A percentile compares a stretch with the other conserved stretches of the same genome.
Evolutionary conservation across 2,329 filamentous ascomycete species (phyloP).

Genomic region (Zymoseptoria tritici): DNA sequence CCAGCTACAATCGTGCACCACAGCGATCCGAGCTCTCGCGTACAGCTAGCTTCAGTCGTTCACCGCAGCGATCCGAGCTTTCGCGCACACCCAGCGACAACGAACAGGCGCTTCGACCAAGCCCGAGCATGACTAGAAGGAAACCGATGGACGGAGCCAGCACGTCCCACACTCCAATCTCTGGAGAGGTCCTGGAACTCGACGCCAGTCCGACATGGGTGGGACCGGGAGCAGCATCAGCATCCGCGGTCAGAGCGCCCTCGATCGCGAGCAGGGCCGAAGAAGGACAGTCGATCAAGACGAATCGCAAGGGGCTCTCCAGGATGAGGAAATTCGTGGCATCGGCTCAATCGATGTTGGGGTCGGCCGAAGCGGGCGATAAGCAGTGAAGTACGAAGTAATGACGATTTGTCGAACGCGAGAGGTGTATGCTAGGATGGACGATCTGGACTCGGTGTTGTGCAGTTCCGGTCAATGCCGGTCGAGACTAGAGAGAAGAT

Average conservation of each 20-base stretch:
- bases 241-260: background rate
- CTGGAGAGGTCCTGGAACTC: conserved; percentile 20
- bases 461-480: background rate
- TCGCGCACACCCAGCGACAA: background rate
- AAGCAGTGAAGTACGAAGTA: background rate
- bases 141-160: background rate
- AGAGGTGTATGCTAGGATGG: background rate
- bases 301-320: conserved; percentile 10
- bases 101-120: background rate
- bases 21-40: background rate
- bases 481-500: background rate
- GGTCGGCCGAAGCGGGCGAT: background rate
- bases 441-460: background rate
- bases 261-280: background rate
- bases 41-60: background rate
- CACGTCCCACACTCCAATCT: background rate
- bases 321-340: conserved; percentile 20
- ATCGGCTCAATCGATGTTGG: conserved; percentile 18
- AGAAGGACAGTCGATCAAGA: conserved; percentile 4
- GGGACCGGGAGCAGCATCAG: conserved; percentile 6
- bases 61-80: background rate
- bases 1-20: background rate
- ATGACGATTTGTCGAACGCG: background rate
- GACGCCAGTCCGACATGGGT: conserved; percentile 18
- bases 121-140: background rate